Evolutionary conservation across 768 basidiomycete species (phyloP), one percentile per base, ranked within the genome.

Genomic region (Coprinopsis sp.): DNA sequence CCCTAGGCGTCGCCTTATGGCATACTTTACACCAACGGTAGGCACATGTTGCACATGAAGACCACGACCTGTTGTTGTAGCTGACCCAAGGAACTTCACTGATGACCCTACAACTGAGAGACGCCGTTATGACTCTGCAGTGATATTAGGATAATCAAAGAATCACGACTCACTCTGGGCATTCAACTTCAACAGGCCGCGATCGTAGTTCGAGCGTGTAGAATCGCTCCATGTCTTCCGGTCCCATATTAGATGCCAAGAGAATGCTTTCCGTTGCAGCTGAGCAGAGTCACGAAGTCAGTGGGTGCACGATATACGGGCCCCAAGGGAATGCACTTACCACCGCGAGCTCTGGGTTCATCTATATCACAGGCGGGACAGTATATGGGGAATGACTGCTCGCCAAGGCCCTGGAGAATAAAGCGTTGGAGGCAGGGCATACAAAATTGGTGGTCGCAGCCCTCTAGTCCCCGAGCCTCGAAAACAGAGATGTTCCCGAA

Each of bases 381-480:
- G 16, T 16, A 19, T 2, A 49, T 37, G 11, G 48, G 48, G 24
- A 28, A 49, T 10, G 10, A 14, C 3, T n/a, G 11, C 6, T 28
- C 18, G n/a, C 37, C 41, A 33, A 49, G 29, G 14, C 44, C 30
- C 3, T 36, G 16, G 6, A 49, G 11, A n/a, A 49, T 43, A 24
- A 37, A 21, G 19, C 42, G 31, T 23, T 42, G 33, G 13, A 44
- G 7, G 24, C 48, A 49, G 28, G 27, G 24, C 23, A 24, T 14
- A 19, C 48, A 49, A 6, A 49, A 16, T 28, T 16, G 30, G 30
- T 49, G 48, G n/a, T 12, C 34, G 39, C 48, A 49, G 16, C 28
- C 29, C 11, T 10, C 33, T 2, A 36, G 10, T 6, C 14, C 29
- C 25, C 36, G 22, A 16, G 6, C 29, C 21, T 44, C 36, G 22